phyloP scores from a whole-genome alignment of 2,329 filamentous ascomycete genomes.

The Spiromastix sp. region DNA sequence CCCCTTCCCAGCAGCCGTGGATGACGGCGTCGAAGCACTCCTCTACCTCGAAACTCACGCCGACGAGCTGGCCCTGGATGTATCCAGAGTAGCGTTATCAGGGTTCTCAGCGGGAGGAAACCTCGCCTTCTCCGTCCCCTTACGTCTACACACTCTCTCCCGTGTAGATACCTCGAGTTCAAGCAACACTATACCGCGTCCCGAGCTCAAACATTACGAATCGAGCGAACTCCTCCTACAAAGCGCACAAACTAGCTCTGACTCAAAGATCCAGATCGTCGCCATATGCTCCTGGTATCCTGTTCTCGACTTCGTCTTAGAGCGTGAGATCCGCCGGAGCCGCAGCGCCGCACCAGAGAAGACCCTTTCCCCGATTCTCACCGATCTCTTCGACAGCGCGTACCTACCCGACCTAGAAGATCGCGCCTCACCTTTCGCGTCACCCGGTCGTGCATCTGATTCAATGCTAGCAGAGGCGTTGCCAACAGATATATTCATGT shows the following conservation, averaged over 20 bases:
- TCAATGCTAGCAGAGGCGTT: slow-evolving; percentile 43
- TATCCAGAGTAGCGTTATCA: slow-evolving; percentile 46
- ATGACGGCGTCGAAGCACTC: slow-evolving; percentile 53
- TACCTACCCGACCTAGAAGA: slow-evolving; percentile 37
- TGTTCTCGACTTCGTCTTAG: slow-evolving; percentile 50
- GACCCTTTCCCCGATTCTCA: slow-evolving; percentile 38
- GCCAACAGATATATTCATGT: slow-evolving; percentile 51
- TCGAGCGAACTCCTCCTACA: slow-evolving; percentile 26
- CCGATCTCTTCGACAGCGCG: slow-evolving; percentile 38
- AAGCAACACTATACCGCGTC: slow-evolving; percentile 15
- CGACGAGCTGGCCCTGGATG: slow-evolving; percentile 46
- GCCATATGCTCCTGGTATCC: slow-evolving; percentile 54
- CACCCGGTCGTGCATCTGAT: slow-evolving; percentile 46
- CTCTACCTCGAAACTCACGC: slow-evolving; percentile 48
- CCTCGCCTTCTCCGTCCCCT: slow-evolving; percentile 50
- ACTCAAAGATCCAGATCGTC: slow-evolving; percentile 38
- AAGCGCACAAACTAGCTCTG: slow-evolving; percentile 17
- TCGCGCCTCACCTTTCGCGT: slow-evolving; percentile 48
- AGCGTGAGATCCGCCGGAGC: slow-evolving; percentile 47
- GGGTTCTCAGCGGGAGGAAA: slow-evolving; percentile 57
- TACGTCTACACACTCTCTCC: slow-evolving; percentile 38
- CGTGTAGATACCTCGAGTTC: slow-evolving; percentile 8
- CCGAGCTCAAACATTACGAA: slow-evolving; percentile 19
- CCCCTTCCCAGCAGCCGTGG: slow-evolving; percentile 53
- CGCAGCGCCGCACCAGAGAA: slow-evolving; percentile 44